Conservation (phyloP, 2,329 filamentous ascomycete genomes). For the Didymella exigua region DNA sequence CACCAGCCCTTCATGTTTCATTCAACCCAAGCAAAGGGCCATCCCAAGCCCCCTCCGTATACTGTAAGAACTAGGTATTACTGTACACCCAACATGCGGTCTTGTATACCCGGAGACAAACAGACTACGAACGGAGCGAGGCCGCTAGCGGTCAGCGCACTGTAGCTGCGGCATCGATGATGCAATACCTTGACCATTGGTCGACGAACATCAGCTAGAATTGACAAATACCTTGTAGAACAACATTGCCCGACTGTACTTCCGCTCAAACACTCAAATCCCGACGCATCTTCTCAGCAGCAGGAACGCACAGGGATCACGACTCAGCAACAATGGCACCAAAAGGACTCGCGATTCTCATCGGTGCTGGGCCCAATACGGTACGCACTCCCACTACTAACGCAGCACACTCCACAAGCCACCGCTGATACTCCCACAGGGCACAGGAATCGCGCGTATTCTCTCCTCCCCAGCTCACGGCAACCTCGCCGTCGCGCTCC, state of each 20-base stretch:
- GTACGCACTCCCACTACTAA: constrained; percentile 16
- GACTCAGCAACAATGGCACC: constrained; percentile 28
- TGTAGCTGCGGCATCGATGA: constrained; percentile 10
- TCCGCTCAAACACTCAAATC: not conserved
- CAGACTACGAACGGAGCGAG: not conserved
- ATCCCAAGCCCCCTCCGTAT: too few relatives aligned
- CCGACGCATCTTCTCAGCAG: too few relatives aligned
- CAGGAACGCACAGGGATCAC: not conserved
- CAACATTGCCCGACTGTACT: not conserved
- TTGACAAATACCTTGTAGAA: not conserved
- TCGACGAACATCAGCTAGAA: not conserved
- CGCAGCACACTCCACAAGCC: not conserved
- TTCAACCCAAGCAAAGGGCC: too few relatives aligned
- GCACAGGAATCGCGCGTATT: constrained; percentile 62
- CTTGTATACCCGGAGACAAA: not conserved
- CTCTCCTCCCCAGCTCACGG: constrained; percentile 58
- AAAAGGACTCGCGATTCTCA: constrained; percentile 42
- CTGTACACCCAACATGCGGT: too few relatives aligned
- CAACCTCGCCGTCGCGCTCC: constrained; percentile 61
- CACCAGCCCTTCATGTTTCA: too few relatives aligned
- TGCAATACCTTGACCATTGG: constrained; percentile 12
- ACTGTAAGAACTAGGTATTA: too few relatives aligned
- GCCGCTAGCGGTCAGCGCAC: constrained; percentile 2
- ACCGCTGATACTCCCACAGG: constrained; percentile 40
- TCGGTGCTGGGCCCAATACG: constrained; percentile 43